phyloP scores from a whole-genome alignment of 805 yeast genomes.

The Huiozyma sinensis region DNA sequence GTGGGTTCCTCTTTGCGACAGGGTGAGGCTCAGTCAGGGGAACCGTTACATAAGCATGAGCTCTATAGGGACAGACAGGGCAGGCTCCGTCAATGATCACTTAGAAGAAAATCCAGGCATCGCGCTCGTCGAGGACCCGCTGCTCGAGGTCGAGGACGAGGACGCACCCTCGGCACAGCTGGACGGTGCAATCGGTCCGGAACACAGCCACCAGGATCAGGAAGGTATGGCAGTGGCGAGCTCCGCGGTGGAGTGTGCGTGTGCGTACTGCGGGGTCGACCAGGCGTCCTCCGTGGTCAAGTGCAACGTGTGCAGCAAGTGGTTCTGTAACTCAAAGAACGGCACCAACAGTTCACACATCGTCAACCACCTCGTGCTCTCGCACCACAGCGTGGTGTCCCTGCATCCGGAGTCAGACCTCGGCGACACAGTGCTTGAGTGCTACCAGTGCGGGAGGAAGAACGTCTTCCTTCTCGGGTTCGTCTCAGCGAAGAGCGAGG shows the following conservation, averaged over 20 bases:
- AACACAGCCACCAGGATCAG: neutral
- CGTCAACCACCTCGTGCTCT: constrained; percentile 70
- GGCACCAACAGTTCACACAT: constrained; percentile 63
- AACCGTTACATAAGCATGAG: too few species aligned
- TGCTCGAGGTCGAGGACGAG: too few species aligned
- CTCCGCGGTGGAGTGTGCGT: constrained; percentile 7
- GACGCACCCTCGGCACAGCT: too few species aligned
- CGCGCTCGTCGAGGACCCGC: too few species aligned
- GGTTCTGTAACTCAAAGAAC: constrained; percentile 80
- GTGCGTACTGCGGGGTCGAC: constrained; percentile 68
- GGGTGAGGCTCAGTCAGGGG: too few species aligned
- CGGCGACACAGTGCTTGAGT: constrained; percentile 81
- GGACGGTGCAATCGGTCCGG: neutral
- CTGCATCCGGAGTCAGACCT: constrained; percentile 72
- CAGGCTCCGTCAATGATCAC: too few species aligned
- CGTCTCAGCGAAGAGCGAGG: constrained; percentile 76
- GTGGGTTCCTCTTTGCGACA: too few species aligned
- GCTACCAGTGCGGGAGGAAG: constrained; percentile 79
- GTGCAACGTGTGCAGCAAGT: constrained; percentile 66
- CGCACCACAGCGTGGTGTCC: constrained; percentile 65
- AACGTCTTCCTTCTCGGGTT: constrained; percentile 78
- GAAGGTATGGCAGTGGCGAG: too few species aligned
- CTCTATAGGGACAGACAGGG: too few species aligned
- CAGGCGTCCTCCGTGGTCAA: constrained; percentile 55
- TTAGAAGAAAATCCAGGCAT: too few species aligned